Base-by-base conservation (phyloP, 345 rosid species). In the Durio zibethinus region DNA sequence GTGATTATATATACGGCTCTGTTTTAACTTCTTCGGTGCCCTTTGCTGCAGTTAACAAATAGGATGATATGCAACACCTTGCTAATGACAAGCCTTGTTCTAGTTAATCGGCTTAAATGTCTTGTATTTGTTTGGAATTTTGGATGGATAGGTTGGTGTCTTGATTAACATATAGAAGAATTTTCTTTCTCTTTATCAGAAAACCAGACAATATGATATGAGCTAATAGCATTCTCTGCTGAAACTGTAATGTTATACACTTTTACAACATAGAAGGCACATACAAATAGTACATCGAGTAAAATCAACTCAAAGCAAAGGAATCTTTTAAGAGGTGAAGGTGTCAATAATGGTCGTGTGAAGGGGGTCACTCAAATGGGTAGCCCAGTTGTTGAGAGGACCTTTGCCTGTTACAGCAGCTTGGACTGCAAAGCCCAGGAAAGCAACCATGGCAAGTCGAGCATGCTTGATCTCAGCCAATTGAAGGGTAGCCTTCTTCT, bases 391-490 rank as follows among this genome's bases (percentile, higher is more conserved):
- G 96, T 93, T 93, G 83, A 95, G 98, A 6, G 99, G 99, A 16
- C 91, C 97, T 85, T 93, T 93, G 64, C 98, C 96, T 0, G 98
- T 92, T 1, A 82, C 98, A 4, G 90, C 96, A 3, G 99, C 99
- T 80, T 95, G 99, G 73, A 93, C 99, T 0, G 93, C 98, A 4
- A 95, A 95, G 6, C 99, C 98, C 1, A 95, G 84, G 87, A 92
- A 93, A 5, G 76, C 98, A 16, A 95, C 92, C 99, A 95, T 92
- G 50, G 99, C 99, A 15, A 93, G 93, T 27, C 99, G 98, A 20
- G 99, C 99, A 75, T 95, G 99, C 90, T 95, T 95, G 85, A 95
- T 95, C 93, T 95, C 99, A 0, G 99, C 99, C 89, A 95, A 50
- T 60, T 93, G 98, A 78, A 95, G 97, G 31, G 79, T 88, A 2